Base-by-base conservation (phyloP, 768 basidiomycete species). In the Butyriboletus loyo region DNA sequence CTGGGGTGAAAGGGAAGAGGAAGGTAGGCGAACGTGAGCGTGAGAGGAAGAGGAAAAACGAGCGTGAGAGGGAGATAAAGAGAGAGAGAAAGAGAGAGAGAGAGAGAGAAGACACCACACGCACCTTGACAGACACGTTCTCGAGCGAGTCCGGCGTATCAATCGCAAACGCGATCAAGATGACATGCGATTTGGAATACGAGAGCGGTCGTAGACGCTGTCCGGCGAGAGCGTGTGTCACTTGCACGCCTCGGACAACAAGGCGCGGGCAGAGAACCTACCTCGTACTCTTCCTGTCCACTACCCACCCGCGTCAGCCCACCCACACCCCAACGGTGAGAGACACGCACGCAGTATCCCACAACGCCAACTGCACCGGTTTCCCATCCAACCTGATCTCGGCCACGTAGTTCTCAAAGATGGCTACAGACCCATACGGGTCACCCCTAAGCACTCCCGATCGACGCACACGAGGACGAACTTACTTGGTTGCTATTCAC, bases 381-480 rank as follows among this genome's bases (percentile, higher is more conserved):
- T 98, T 98, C 59, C 94, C 94, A 72, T 99, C 97, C 48, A 99
- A 77, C 61, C 92, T 80, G 65, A 99, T 98, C 77, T 99, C 97
- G 42, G 97, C 96, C 58, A 98, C 96, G 73, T 96, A 98, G 67
- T 98, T 99, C 72, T 98, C 95, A 65, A 98, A 98, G 46, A 98
- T 89, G 59, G 94, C 94, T 59, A 27, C 10, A 2, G n/a, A 37
- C 37, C 11, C 21, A 38, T 13, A 9, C 7, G 4, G 19, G 45
- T 46, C 45, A 40, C 28, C n/a, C 25, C 27, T 1, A 10, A 21
- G 19, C 42, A 43, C 42, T 8, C 14, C 30, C 44, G 14, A 17
- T 21, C 30, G 19, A 30, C 13, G 14, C 28, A 22, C 21, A 21
- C 28, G 27, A 9, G 9, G 14, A 21, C 19, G 24, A 4, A 72